Conservation (phyloP, 73 alveolate genomes). For the Durusdinium trenchii region DNA sequence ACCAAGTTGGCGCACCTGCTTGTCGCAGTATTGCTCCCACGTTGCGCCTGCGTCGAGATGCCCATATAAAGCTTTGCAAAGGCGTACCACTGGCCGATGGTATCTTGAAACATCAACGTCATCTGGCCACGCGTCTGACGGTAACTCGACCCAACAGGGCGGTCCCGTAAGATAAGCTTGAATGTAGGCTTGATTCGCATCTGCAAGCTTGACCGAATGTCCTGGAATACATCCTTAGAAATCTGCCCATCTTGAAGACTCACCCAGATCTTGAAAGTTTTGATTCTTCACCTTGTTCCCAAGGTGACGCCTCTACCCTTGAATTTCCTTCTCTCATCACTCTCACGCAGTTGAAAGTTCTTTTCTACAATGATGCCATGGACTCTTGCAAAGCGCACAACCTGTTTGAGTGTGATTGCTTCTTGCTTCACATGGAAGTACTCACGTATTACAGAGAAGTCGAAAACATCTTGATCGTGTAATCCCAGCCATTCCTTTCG, state of each 20-base stretch:
- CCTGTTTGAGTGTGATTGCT: not conserved
- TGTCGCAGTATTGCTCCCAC: conserved; percentile 44
- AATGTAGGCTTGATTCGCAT: not conserved
- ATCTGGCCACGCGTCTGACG: not conserved
- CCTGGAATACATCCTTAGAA: not conserved
- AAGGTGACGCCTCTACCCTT: not conserved
- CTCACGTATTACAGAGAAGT: not conserved
- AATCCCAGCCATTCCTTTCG: conserved; percentile 7
- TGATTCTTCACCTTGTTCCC: conserved; percentile 27
- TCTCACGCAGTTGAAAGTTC: conserved; percentile 1
- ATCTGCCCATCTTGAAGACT: not conserved
- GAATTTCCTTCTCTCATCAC: not conserved
- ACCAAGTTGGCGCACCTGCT: not conserved
- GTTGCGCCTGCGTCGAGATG: conserved; percentile 15
- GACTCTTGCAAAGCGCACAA: not conserved
- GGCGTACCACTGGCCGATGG: not conserved
- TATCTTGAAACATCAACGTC: not conserved
- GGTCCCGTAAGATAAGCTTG: conserved; percentile 8
- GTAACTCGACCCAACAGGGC: not conserved
- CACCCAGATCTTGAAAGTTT: conserved; percentile 14
- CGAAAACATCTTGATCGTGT: not conserved
- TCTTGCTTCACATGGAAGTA: not conserved
- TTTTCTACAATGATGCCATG: not conserved
- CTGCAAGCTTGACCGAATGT: not conserved
- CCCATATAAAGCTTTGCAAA: not conserved